A percentile compares a stretch with the other conserved stretches of the same genome.
Conservation (phyloP, 1,284 basidiomycete species). For the Boletus calvinii region DNA sequence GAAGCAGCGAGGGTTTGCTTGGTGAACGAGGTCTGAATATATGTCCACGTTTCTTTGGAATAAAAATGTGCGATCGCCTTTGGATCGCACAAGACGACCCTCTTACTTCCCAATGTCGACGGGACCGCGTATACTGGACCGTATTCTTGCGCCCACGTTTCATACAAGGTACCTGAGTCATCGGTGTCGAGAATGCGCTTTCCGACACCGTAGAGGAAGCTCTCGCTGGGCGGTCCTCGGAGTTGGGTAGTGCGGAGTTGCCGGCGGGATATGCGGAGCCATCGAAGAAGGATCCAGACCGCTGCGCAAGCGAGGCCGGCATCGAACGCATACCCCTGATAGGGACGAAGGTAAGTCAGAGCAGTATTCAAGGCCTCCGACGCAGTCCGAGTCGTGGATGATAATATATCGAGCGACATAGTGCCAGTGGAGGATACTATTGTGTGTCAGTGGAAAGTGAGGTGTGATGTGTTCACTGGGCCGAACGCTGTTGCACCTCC, state of each 20-base stretch:
- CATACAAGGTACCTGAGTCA: slow-evolving; percentile 17
- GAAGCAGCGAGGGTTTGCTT: slow-evolving; percentile 43
- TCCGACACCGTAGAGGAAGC: slow-evolving; percentile 19
- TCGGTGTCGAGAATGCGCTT: slow-evolving; percentile 1
- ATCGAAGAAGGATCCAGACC: slow-evolving; percentile 4
- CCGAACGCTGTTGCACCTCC: too few relatives aligned
- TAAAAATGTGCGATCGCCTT: slow-evolving; percentile 38
- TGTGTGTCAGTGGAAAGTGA: too few relatives aligned
- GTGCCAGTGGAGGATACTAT: too few relatives aligned
- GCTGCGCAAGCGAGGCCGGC: not conserved
- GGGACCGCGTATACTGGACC: slow-evolving; percentile 32
- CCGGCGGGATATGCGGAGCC: not conserved
- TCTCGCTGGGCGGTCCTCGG: slow-evolving; percentile 18
- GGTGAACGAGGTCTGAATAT: slow-evolving; percentile 40
- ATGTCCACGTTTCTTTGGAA: slow-evolving; percentile 46
- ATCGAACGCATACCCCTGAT: not conserved
- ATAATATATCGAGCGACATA: too few relatives aligned
- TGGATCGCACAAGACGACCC: slow-evolving; percentile 36
- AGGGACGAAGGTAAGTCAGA: not conserved
- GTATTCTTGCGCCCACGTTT: slow-evolving; percentile 18
- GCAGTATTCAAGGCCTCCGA: not conserved
- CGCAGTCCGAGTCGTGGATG: not conserved
- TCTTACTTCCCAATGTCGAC: slow-evolving; percentile 39
- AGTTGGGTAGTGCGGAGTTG: slow-evolving; percentile 15
- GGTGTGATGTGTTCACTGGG: too few relatives aligned